These are phyloP conservation scores for Diaporthe citri DNA, from an alignment of 2,329 filamentous ascomycete species.

Conservation along the genomic window DNA sequence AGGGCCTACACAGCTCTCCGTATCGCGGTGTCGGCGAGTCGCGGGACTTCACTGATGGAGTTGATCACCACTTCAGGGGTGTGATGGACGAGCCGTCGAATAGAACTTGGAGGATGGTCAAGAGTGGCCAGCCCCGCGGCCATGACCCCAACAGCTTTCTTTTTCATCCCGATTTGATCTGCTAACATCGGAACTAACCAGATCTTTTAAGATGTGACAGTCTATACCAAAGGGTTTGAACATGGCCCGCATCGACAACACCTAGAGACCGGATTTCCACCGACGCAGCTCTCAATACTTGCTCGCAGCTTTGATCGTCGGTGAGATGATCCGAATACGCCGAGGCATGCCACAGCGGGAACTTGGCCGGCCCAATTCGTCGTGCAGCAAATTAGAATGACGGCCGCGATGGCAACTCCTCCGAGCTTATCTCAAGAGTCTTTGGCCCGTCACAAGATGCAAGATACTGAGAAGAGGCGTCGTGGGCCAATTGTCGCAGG, in stretches of 20 bases:
- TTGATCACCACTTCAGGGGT: constrained; percentile 20
- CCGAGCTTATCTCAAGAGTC: constrained; percentile 23
- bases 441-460: constrained; percentile 9
- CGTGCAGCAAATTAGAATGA: constrained; percentile 8
- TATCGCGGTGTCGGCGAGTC: constrained; percentile 6
- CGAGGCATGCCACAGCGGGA: constrained; percentile 8
- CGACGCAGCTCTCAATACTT: constrained; percentile 7
- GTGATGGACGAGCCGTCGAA: constrained; percentile 1
- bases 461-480: constrained; percentile 29
- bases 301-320: constrained; percentile 10
- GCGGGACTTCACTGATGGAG: constrained; percentile 9
- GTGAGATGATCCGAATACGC: constrained; percentile 20
- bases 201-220: constrained; percentile 15
- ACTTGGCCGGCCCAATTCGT: constrained; percentile 17
- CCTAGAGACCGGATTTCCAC: not conserved
- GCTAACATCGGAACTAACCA: constrained; percentile 4
- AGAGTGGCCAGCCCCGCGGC: constrained; percentile 6
- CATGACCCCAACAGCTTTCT: constrained; percentile 1
- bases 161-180: constrained; percentile 1
- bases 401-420: not conserved
- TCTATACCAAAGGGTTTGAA: not conserved
- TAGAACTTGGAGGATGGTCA: constrained; percentile 4
- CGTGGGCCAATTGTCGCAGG: constrained; percentile 32
- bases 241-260: not conserved
- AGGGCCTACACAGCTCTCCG: constrained; percentile 6